phyloP scores from a whole-genome alignment of 2,329 filamentous ascomycete genomes.

The Talaromyces sp. region DNA sequence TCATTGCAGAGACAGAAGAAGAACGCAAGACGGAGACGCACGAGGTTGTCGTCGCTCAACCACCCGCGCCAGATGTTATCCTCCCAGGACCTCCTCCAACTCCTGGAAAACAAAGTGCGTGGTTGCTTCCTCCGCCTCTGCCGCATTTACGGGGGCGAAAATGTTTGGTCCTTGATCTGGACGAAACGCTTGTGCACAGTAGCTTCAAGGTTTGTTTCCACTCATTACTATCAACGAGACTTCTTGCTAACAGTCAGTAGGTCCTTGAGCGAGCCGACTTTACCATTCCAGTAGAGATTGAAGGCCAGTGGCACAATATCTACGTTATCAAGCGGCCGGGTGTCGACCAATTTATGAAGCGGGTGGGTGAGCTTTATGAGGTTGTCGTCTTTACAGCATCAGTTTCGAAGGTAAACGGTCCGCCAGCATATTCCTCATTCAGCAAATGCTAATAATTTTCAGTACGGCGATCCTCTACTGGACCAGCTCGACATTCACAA shows the following conservation, averaged over 20 bases:
- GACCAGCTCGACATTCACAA: conserved; percentile 97
- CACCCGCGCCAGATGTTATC: conserved; percentile 48
- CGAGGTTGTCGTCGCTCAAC: conserved; percentile 41
- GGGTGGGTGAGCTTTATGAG: conserved; percentile 95
- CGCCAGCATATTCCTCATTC: neutral
- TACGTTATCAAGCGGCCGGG: conserved; percentile 99
- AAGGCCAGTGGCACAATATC: conserved; percentile 98
- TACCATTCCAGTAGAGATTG: conserved; percentile 97
- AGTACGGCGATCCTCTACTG: conserved; percentile 94
- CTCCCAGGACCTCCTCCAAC: conserved; percentile 53
- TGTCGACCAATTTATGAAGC: conserved; percentile 98
- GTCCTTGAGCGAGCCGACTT: conserved; percentile 98
- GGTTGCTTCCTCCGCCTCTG: conserved; percentile 73
- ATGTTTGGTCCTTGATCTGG: conserved; percentile 89
- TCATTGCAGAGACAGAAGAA: conserved; percentile 47
- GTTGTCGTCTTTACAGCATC: conserved; percentile 98
- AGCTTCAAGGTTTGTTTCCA: conserved; percentile 79
- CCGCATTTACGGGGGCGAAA: conserved; percentile 82
- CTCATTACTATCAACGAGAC: neutral
- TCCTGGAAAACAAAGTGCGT: conserved; percentile 55
- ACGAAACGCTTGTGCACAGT: conserved; percentile 96
- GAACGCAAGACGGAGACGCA: conserved; percentile 40
- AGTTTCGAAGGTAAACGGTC: conserved; percentile 75
- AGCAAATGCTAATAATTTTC: neutral
- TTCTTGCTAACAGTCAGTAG: conserved; percentile 45